Percentiles rank a stretch among this genome's conserved stretches.
Evolutionary conservation across 2,329 filamentous ascomycete species (phyloP).

Genomic region (Bipolaris cookei): DNA sequence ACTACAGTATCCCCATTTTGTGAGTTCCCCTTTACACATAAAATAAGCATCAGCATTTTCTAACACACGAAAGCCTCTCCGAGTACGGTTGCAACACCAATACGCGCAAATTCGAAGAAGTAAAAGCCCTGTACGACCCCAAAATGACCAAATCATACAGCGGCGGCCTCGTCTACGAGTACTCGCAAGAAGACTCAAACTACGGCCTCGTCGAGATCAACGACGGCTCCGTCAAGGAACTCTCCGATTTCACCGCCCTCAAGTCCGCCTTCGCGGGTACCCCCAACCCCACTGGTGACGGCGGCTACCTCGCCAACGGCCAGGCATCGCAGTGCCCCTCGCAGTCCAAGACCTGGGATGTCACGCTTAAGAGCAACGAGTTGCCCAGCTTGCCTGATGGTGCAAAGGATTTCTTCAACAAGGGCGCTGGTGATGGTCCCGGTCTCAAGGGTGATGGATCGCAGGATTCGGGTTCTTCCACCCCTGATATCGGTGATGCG

Average conservation of each 20-base stretch:
- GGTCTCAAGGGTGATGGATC: constrained; percentile 64
- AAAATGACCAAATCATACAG: constrained; percentile 93
- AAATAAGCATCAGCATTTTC: background rate
- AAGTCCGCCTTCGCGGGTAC: constrained; percentile 59
- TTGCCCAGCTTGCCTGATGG: constrained; percentile 64
- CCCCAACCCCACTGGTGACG: constrained; percentile 61
- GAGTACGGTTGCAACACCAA: constrained; percentile 92
- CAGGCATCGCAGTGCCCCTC: constrained; percentile 61
- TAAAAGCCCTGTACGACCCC: constrained; percentile 76
- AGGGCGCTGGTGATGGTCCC: constrained; percentile 63
- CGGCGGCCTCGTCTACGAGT: constrained; percentile 95
- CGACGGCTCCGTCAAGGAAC: constrained; percentile 62
- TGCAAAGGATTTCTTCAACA: constrained; percentile 63
- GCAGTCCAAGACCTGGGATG: constrained; percentile 63
- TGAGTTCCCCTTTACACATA: constrained; percentile 31
- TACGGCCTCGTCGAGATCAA: constrained; percentile 76
- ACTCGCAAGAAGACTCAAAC: constrained; percentile 71
- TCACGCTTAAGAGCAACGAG: constrained; percentile 53
- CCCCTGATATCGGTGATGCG: constrained; percentile 54
- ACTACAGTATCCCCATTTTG: constrained; percentile 89
- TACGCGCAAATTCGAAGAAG: constrained; percentile 80
- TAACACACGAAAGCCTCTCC: constrained; percentile 65
- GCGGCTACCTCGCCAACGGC: constrained; percentile 64
- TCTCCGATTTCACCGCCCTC: constrained; percentile 67
- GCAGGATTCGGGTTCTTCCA: constrained; percentile 60